A percentile compares a stretch with the other conserved stretches of the same genome.
phyloP scores from a whole-genome alignment of 495 filamentous ascomycete species.

The Penicillium simplicissimum region DNA sequence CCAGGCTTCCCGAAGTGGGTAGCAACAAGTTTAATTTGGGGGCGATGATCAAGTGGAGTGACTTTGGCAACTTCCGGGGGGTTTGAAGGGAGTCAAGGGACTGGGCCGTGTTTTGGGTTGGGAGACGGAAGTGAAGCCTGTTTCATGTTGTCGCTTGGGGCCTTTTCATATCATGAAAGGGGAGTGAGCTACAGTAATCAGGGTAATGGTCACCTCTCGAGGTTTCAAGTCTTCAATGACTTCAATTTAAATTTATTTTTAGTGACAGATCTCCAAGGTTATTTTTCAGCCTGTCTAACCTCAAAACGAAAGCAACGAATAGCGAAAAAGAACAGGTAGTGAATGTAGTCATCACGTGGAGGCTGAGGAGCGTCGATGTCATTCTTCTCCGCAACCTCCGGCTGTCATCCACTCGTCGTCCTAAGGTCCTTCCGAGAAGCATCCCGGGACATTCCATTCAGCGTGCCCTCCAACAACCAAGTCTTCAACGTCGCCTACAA shows the following conservation, averaged over 20 bases:
- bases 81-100: neutral
- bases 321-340: neutral
- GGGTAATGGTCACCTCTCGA: neutral
- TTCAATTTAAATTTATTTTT: neutral
- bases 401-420: neutral
- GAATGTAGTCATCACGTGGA: conserved; percentile 19
- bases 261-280: neutral
- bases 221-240: neutral
- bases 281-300: neutral
- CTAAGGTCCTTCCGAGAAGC: conserved; percentile 1
- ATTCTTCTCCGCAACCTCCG: conserved; percentile 23
- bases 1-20: conserved; percentile 12
- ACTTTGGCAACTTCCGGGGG: conserved; percentile 12
- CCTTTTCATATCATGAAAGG: neutral
- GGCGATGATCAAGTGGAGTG: conserved; percentile 24
- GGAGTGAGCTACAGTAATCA: conserved; percentile 1
- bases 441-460: neutral
- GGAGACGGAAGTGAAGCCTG: conserved; percentile 1
- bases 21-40: conserved; percentile 26
- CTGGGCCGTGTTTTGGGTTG: conserved; percentile 10
- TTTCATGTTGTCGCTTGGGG: conserved; percentile 14
- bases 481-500: neutral
- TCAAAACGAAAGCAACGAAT: neutral
- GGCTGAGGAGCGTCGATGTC: conserved; percentile 10
- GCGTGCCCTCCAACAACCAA: neutral